phyloP scores from a whole-genome alignment of 2,329 filamentous ascomycete species.

The Epichloe gansuensis region DNA sequence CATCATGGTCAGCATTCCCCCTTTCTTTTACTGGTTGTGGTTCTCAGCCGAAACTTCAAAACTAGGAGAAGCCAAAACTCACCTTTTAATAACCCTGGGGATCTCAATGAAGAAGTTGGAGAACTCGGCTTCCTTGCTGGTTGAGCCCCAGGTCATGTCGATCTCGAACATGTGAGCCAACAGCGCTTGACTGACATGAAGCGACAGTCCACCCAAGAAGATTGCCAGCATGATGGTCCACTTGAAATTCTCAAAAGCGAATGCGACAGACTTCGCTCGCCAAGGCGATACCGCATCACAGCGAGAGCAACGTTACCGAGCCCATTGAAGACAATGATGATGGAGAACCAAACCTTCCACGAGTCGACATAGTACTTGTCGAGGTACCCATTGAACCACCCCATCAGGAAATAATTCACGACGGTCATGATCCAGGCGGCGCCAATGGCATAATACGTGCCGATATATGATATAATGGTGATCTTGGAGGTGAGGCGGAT shows the following conservation, averaged over 20 bases:
- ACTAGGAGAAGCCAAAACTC: slow-evolving; percentile 30
- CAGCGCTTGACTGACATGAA: slow-evolving; percentile 72
- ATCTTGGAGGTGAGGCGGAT: slow-evolving; percentile 67
- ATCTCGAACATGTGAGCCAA: slow-evolving; percentile 75
- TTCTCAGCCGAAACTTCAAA: background rate
- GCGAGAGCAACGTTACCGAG: slow-evolving; percentile 63
- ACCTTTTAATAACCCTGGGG: slow-evolving; percentile 67
- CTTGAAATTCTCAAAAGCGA: slow-evolving; percentile 54
- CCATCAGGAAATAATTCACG: slow-evolving; percentile 63
- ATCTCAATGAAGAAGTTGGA: slow-evolving; percentile 80
- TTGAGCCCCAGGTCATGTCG: slow-evolving; percentile 78
- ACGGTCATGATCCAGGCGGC: slow-evolving; percentile 64
- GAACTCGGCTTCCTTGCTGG: slow-evolving; percentile 69
- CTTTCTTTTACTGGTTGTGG: background rate
- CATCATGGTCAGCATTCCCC: slow-evolving; percentile 10
- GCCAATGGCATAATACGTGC: slow-evolving; percentile 69
- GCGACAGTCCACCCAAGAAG: slow-evolving; percentile 70
- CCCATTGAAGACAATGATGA: slow-evolving; percentile 66
- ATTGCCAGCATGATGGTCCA: slow-evolving; percentile 65
- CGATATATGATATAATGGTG: slow-evolving; percentile 65
- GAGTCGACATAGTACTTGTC: slow-evolving; percentile 73
- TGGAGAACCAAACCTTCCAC: slow-evolving; percentile 71
- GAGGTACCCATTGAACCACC: slow-evolving; percentile 65
- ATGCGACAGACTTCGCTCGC: slow-evolving; percentile 47
- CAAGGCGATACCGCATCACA: slow-evolving; percentile 59